Conservation (phyloP, 257 asterid species). For the Coffea eugenioides region DNA sequence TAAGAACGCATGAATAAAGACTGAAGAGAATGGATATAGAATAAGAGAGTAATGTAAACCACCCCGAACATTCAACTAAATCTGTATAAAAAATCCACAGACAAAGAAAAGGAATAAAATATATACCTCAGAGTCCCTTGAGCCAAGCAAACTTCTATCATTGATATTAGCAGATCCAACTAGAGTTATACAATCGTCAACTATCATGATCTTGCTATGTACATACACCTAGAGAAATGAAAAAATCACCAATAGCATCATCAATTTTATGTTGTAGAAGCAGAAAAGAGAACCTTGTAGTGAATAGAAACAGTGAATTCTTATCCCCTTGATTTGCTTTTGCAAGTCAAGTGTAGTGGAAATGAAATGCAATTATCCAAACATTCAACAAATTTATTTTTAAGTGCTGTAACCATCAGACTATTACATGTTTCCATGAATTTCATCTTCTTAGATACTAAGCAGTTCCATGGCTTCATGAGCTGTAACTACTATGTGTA, state of each 20-base stretch:
- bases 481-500: neutral
- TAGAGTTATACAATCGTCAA: conserved; percentile 71
- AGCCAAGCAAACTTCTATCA: conserved; percentile 94
- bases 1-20: too few species aligned
- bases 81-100: neutral
- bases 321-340: neutral
- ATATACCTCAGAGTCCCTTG: conserved; percentile 95
- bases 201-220: conserved; percentile 96
- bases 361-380: neutral
- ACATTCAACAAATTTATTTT: neutral
- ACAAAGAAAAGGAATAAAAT: neutral
- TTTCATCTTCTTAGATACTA: neutral
- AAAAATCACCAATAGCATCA: neutral
- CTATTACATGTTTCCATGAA: neutral
- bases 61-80: neutral
- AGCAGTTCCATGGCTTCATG: neutral
- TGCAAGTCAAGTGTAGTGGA: neutral
- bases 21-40: too few species aligned
- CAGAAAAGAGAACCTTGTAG: neutral
- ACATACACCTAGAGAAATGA: conserved; percentile 59
- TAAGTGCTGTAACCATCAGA: neutral
- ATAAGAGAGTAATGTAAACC: neutral
- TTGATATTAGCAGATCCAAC: conserved; percentile 92
- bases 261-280: neutral
- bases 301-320: too few species aligned